A percentile compares a stretch with the other conserved stretches of the same genome.
Conservation (phyloP, 2,329 filamentous ascomycete genomes). For the Botryosphaeria dothidea region DNA sequence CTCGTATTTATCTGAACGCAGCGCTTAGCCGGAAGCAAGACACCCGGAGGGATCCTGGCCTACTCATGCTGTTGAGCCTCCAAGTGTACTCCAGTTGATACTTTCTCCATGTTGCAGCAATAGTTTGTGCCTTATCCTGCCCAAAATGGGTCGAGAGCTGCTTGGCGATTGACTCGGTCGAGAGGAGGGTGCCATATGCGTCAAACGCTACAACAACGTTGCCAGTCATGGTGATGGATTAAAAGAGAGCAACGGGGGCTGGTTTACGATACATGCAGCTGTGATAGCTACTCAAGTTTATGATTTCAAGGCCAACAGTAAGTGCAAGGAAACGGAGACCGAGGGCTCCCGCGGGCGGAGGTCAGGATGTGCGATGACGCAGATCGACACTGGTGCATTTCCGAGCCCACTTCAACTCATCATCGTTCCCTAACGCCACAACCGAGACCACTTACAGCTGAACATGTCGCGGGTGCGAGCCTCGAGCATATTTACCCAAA, state of each 20-base stretch:
- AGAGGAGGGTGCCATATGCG: constrained; percentile 73
- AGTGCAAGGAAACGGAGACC: not conserved
- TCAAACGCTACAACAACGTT: constrained; percentile 67
- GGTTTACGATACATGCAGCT: not conserved
- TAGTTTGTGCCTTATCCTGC: constrained; percentile 54
- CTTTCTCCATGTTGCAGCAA: constrained; percentile 65
- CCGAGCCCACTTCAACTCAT: not conserved
- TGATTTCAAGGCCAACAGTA: not conserved
- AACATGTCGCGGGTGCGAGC: not conserved
- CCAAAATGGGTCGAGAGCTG: constrained; percentile 61
- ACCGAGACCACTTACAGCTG: not conserved
- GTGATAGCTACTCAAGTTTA: not conserved
- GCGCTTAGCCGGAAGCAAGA: not conserved
- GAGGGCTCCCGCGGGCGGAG: not conserved
- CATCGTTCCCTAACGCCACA: not conserved
- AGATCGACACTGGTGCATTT: not conserved
- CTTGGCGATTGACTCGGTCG: constrained; percentile 66
- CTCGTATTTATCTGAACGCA: constrained; percentile 56
- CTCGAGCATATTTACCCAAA: not conserved
- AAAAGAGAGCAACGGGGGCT: not conserved
- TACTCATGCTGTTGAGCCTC: constrained; percentile 75
- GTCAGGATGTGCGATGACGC: constrained; percentile 6
- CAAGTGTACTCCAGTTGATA: constrained; percentile 79
- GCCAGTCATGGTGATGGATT: constrained; percentile 49
- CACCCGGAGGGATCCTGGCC: constrained; percentile 22